Conservation (phyloP, 2,329 filamentous ascomycete genomes). For the Passalora sequoiae region DNA sequence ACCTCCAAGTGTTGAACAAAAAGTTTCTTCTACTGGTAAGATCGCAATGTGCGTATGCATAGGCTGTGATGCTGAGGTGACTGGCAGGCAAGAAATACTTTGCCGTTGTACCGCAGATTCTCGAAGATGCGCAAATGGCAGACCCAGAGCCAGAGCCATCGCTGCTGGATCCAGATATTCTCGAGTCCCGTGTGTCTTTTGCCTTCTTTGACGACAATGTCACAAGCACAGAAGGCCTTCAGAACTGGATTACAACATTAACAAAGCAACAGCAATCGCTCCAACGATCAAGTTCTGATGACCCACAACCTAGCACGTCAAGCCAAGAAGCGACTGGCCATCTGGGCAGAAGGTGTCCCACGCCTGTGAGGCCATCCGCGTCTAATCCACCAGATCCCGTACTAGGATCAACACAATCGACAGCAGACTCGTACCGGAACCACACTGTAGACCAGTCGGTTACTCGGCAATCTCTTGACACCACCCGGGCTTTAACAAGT, state of each 20-base stretch:
- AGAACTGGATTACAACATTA: slow-evolving; percentile 27
- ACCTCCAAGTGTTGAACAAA: slow-evolving; percentile 30
- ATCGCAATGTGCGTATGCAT: not conserved
- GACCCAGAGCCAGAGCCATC: slow-evolving; percentile 5
- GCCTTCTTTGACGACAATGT: slow-evolving; percentile 30
- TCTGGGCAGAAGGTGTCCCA: slow-evolving; percentile 20
- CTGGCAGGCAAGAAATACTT: slow-evolving; percentile 26
- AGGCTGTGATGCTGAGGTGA: slow-evolving; percentile 11
- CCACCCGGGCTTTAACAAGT: slow-evolving; percentile 19
- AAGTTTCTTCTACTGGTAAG: slow-evolving; percentile 33
- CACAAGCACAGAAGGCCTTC: slow-evolving; percentile 21
- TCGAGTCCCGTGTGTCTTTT: slow-evolving; percentile 32
- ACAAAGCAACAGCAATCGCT: slow-evolving; percentile 20
- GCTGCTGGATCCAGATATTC: slow-evolving; percentile 23
- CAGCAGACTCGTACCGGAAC: slow-evolving; percentile 25
- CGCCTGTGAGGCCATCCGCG: slow-evolving; percentile 29
- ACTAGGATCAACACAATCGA: slow-evolving; percentile 26
- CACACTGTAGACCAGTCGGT: slow-evolving; percentile 23
- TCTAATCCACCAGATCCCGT: slow-evolving; percentile 30
- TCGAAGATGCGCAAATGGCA: not conserved
- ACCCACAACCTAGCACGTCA: slow-evolving; percentile 12
- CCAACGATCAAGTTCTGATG: slow-evolving; percentile 4
- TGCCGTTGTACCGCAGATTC: slow-evolving; percentile 16
- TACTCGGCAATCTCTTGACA: slow-evolving; percentile 21
- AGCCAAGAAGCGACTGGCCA: slow-evolving; percentile 20